phyloP scores from a whole-genome alignment of 352 stramenopile species.

The Paralagenidium karlingii region DNA sequence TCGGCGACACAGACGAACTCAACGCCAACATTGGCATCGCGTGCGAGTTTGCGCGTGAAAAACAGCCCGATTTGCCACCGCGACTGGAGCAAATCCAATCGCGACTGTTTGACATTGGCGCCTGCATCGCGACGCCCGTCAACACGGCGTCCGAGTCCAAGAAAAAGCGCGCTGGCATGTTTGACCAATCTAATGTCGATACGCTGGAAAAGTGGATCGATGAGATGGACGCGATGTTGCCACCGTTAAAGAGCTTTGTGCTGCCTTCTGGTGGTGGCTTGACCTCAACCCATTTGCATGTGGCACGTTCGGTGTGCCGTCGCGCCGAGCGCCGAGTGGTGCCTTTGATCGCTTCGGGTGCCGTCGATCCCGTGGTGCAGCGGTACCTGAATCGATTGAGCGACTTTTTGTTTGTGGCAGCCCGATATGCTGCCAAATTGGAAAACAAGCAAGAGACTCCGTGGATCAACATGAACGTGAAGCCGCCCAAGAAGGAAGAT shows the following conservation, averaged over 20 bases:
- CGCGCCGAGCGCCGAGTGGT: conserved; percentile 78
- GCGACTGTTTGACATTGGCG: conserved; percentile 83
- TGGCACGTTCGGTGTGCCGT: conserved; percentile 75
- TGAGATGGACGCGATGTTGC: conserved; percentile 72
- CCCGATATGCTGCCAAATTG: conserved; percentile 39
- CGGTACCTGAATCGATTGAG: conserved; percentile 79
- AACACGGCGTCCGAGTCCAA: conserved; percentile 45
- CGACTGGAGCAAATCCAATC: conserved; percentile 83
- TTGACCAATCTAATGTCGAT: conserved; percentile 50
- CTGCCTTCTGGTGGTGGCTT: conserved; percentile 64
- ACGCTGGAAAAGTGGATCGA: conserved; percentile 80
- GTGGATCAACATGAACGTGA: conserved; percentile 68
- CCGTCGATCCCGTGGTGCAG: conserved; percentile 65
- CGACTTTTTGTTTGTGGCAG: conserved; percentile 83
- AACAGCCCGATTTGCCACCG: conserved; percentile 26
- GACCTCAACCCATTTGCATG: conserved; percentile 75
- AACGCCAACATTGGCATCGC: conserved; percentile 68
- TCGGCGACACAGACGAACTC: conserved; percentile 87
- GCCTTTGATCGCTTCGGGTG: conserved; percentile 42
- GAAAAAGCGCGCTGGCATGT: conserved; percentile 41
- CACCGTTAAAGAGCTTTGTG: conserved; percentile 81
- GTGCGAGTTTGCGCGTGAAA: conserved; percentile 30
- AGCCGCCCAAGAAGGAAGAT: conserved; percentile 12
- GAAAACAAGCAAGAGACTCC: conserved; percentile 66
- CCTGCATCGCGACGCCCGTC: conserved; percentile 76